phyloP scores from a whole-genome alignment of 139 green algal species.

The Ulvella scutata region DNA sequence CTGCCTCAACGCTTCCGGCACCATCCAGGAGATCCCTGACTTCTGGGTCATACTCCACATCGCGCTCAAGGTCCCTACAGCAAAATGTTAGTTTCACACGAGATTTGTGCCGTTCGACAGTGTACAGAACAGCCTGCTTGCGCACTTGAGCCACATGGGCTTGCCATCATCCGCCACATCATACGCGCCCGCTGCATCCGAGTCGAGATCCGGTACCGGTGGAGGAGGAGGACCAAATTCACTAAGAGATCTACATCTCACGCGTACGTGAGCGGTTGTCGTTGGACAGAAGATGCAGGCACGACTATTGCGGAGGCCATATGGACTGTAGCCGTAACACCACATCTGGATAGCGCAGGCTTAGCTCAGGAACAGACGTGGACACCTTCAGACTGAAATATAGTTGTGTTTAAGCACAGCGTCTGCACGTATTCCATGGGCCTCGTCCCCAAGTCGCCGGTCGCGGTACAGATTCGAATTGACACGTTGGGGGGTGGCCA shows the following conservation, averaged over 20 bases:
- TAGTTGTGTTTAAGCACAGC: too few species aligned
- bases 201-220: not conserved
- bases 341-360: too few species aligned
- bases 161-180: not conserved
- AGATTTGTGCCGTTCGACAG: not conserved
- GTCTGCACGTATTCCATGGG: too few species aligned
- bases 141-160: constrained; percentile 1
- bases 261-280: not conserved
- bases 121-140: not conserved
- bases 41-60: not conserved
- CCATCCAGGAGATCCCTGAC: not conserved
- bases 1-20: not conserved
- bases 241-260: not conserved
- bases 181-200: not conserved
- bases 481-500: too few species aligned
- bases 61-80: not conserved
- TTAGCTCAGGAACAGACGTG: too few species aligned
- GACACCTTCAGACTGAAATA: too few species aligned
- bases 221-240: not conserved
- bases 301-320: too few species aligned
- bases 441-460: too few species aligned
- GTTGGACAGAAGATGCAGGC: too few species aligned
- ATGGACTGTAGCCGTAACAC: not conserved
- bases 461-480: too few species aligned
- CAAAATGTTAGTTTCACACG: not conserved